Percentiles rank a stretch among this genome's conserved stretches.
Conservation (phyloP, 257 asterid genomes). For the Marsdenia floribunda region DNA sequence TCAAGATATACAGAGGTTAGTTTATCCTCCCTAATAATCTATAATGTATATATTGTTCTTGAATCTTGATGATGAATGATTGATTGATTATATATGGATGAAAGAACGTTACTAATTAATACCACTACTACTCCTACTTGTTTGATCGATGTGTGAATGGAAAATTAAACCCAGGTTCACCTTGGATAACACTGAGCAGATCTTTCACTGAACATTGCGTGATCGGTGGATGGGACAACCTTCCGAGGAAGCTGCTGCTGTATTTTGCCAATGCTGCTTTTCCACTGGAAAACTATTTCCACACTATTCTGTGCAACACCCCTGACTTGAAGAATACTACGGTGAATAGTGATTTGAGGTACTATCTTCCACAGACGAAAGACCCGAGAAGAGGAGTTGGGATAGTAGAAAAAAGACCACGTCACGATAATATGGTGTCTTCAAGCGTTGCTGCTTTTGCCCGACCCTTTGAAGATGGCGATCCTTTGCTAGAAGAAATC, state of each 20-base stretch:
- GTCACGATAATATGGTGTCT: neutral
- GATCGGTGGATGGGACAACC: constrained; percentile 40
- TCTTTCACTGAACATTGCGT: constrained; percentile 46
- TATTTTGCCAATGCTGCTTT: constrained; percentile 45
- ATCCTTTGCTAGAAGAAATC: constrained; percentile 30
- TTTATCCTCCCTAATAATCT: neutral
- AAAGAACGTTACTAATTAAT: neutral
- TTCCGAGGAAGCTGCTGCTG: constrained; percentile 56
- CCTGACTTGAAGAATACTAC: constrained; percentile 38
- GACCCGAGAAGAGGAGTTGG: neutral
- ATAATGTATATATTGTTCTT: no score
- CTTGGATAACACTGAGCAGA: constrained; percentile 52
- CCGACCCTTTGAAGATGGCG: constrained; percentile 29
- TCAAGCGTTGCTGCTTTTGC: constrained; percentile 23
- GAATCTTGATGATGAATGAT: no score
- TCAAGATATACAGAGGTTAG: constrained; percentile 47
- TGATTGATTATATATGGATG: neutral
- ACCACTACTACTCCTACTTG: neutral
- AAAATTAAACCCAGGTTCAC: constrained; percentile 36
- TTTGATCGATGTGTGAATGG: neutral
- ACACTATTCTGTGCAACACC: constrained; percentile 51
- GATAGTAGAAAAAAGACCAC: neutral
- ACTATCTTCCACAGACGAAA: neutral
- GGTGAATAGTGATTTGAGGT: constrained; percentile 33
- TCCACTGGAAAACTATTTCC: constrained; percentile 55